Conservation (phyloP, 2,329 filamentous ascomycete genomes). For the Colletotrichum liriopes region DNA sequence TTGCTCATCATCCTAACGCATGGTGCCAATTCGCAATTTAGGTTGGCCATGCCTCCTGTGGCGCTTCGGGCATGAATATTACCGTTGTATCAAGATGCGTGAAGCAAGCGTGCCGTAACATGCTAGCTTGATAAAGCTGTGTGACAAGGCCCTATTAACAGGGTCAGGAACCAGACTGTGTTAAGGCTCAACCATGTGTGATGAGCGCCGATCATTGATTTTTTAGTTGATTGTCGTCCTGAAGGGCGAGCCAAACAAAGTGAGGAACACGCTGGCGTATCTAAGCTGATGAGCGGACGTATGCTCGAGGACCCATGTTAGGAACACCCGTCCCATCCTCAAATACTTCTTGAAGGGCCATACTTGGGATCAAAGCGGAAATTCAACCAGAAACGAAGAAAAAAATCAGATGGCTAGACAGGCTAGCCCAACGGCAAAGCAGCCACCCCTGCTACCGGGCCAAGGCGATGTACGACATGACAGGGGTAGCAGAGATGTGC, state of each 20-base stretch:
- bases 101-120: slow-evolving; percentile 26
- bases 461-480: slow-evolving; percentile 41
- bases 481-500: slow-evolving; percentile 27
- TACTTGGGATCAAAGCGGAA: slow-evolving; percentile 17
- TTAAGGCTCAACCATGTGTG: slow-evolving; percentile 29
- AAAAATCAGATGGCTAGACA: slow-evolving; percentile 4
- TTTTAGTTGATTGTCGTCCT: slow-evolving; percentile 15
- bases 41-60: slow-evolving; percentile 7
- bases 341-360: neutral
- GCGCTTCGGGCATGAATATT: slow-evolving; percentile 31
- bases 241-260: slow-evolving; percentile 15
- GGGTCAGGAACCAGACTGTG: slow-evolving; percentile 14
- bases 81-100: slow-evolving; percentile 26
- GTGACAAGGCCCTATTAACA: slow-evolving; percentile 27
- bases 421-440: slow-evolving; percentile 40
- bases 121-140: slow-evolving; percentile 15
- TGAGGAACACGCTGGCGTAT: neutral
- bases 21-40: neutral
- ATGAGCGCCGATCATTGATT: slow-evolving; percentile 36
- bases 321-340: slow-evolving; percentile 7
- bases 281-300: slow-evolving; percentile 11
- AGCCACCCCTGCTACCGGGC: slow-evolving; percentile 31
- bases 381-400: slow-evolving; percentile 17
- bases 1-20: neutral
- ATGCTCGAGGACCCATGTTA: slow-evolving; percentile 1